Evolutionary conservation across 768 basidiomycete species (phyloP), one percentile per base, ranked within the genome.

Genomic region (Lenzites betulinus): DNA sequence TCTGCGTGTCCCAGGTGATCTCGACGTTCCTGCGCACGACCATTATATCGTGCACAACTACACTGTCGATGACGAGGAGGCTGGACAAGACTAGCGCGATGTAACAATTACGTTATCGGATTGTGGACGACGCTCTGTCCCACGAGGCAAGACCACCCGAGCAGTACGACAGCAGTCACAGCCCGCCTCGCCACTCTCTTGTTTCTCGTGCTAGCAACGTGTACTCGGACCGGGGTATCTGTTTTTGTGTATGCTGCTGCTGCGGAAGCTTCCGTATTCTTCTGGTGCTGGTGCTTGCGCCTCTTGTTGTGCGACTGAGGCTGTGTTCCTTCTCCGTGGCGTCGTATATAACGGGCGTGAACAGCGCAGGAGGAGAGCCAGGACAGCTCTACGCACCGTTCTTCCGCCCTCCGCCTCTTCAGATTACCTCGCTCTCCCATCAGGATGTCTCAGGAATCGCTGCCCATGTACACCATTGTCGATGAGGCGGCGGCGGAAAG

Each of bases 321-420:
- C 49, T 2, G 49, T 50, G 49, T 11, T 8, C 12, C n/a, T n/a
- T n/a, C n/a, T n/a, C n/a, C n/a, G n/a, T n/a, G 3, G 43, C 16
- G 8, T 13, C 7, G 7, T 50, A 20, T 35, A 50, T 20, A 50
- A 50, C 12, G 30, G 12, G 7, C n/a, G 20, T 8, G n/a, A 35
- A 2, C 3, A 16, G 33, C 30, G 30, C 8, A 35, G 30, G 16
- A 20, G 18, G 49, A 50, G 20, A 36, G 30, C 30, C 49, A 42
- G 54, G 44, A 55, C 54, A 43, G 44, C 54, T 30, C 26, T 16
- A n/a, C 33, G 54, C 54, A 55, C 42, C 54, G 44, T 47, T 55
- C 54, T 20, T 55, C 47, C 43, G 26, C 26, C 28, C 51, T 53
- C 42, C 51, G 51, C 23, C 39, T n/a, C n/a, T 26, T 28, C 33